phyloP scores from a whole-genome alignment of 169 alveolate species.

The Cardiosporidium cionae region DNA sequence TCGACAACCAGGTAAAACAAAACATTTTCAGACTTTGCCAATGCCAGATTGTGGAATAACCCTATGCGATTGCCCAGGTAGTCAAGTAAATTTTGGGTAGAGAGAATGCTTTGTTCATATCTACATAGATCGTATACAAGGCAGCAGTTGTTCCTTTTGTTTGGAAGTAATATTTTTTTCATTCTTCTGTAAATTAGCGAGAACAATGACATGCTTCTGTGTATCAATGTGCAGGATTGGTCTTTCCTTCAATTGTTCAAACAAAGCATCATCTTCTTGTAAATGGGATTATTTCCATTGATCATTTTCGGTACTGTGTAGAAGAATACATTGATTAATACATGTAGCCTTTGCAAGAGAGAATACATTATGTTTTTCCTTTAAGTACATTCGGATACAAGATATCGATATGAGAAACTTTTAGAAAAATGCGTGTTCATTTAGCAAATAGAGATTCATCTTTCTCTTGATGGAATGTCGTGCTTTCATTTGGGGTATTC shows the following conservation, averaged over 20 bases:
- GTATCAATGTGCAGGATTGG: constrained; percentile 70
- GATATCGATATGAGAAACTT: background rate
- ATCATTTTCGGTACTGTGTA: constrained; percentile 82
- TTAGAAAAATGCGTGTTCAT: background rate
- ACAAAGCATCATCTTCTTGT: constrained; percentile 91
- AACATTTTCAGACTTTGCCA: constrained; percentile 88
- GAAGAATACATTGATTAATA: no score
- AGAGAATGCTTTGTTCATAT: background rate
- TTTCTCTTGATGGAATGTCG: background rate
- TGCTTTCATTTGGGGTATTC: no score
- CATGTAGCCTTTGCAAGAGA: no score
- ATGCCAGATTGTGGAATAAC: constrained; percentile 61
- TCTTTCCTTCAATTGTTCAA: constrained; percentile 91
- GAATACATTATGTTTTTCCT: background rate
- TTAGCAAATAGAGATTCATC: background rate
- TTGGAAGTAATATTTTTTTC: background rate
- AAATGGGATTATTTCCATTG: constrained; percentile 92
- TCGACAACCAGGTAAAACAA: constrained; percentile 96
- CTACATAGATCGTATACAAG: background rate
- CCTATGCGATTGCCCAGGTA: constrained; percentile 92
- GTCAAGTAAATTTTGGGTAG: no score
- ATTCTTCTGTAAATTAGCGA: background rate
- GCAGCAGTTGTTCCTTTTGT: background rate
- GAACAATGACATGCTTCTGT: background rate
- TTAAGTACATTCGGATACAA: background rate